These are phyloP conservation scores for Heliamphora pulchella DNA, from an alignment of 179 eudicot genomes.

Conservation along the genomic window DNA sequence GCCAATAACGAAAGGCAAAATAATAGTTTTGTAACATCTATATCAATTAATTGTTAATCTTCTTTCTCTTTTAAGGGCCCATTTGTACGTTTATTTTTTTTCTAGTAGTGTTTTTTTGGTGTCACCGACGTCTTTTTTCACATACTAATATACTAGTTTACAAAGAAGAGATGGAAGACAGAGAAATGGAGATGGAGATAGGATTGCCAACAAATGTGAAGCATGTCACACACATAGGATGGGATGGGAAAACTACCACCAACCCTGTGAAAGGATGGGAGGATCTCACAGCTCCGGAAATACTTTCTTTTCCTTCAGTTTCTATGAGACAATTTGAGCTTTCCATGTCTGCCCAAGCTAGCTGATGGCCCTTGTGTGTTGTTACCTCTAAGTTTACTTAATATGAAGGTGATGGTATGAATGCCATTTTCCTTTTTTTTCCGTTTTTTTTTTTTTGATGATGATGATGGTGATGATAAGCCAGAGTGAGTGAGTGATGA, in stretches of 20 bases:
- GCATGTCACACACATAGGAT: slow-evolving; percentile 86
- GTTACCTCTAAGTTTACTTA: neutral
- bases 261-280: slow-evolving; percentile 54
- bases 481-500: no score
- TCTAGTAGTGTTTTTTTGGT: no score
- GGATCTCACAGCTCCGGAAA: slow-evolving; percentile 35
- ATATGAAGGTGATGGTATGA: neutral
- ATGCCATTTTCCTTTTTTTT: no score
- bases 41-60: no score
- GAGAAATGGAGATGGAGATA: slow-evolving; percentile 76
- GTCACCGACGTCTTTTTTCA: no score
- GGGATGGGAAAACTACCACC: slow-evolving; percentile 60
- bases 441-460: no score
- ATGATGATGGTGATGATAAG: no score
- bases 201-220: slow-evolving; percentile 96
- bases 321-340: slow-evolving; percentile 67
- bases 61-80: no score
- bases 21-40: no score
- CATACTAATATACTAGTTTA: slow-evolving; percentile 33
- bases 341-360: slow-evolving; percentile 69
- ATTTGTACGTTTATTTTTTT: no score
- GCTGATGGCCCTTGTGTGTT: slow-evolving; percentile 1
- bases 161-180: slow-evolving; percentile 57
- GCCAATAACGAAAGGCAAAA: no score
- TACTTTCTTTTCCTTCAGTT: slow-evolving; percentile 54